phyloP scores from a whole-genome alignment of 768 basidiomycete genomes.

The Phylloporus arenicola region DNA sequence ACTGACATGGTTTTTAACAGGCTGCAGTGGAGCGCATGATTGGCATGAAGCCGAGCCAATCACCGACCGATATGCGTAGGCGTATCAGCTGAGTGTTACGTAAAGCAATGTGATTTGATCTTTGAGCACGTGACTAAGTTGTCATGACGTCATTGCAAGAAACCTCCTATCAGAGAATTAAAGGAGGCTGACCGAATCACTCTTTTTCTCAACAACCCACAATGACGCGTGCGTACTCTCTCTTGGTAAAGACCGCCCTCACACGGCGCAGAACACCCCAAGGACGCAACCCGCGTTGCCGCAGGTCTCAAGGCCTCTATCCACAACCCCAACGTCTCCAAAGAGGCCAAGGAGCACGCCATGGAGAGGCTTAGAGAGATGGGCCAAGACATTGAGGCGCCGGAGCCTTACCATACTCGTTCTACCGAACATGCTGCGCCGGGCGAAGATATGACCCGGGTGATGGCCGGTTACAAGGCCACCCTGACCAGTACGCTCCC shows the following conservation, averaged over 20 bases:
- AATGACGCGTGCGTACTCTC: conserved; percentile 12
- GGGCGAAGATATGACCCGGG: conserved; percentile 4
- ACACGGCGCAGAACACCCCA: conserved; percentile 23
- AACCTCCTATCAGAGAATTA: conserved; percentile 9
- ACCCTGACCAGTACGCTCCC: conserved; percentile 37
- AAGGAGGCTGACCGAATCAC: not conserved
- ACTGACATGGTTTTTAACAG: conserved; percentile 23
- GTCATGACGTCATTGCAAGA: conserved; percentile 12
- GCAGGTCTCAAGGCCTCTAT: conserved; percentile 57
- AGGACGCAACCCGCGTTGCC: conserved; percentile 44
- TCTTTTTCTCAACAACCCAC: not conserved
- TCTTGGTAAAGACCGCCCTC: not conserved
- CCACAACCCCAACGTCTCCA: conserved; percentile 52
- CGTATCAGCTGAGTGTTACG: conserved; percentile 15
- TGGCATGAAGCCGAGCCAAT: conserved; percentile 38
- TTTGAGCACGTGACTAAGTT: conserved; percentile 9
- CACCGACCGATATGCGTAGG: conserved; percentile 24
- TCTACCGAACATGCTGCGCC: conserved; percentile 2
- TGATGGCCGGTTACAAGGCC: conserved; percentile 47
- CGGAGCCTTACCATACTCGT: not conserved
- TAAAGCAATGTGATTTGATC: conserved; percentile 1
- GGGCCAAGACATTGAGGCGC: conserved; percentile 19
- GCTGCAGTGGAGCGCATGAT: conserved; percentile 57
- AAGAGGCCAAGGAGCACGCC: conserved; percentile 49
- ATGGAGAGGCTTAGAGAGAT: conserved; percentile 40